Evolutionary conservation across 2,329 filamentous ascomycete species (phyloP), one percentile per base, ranked within the genome.

Genomic region (Colletotrichum spinosum): DNA sequence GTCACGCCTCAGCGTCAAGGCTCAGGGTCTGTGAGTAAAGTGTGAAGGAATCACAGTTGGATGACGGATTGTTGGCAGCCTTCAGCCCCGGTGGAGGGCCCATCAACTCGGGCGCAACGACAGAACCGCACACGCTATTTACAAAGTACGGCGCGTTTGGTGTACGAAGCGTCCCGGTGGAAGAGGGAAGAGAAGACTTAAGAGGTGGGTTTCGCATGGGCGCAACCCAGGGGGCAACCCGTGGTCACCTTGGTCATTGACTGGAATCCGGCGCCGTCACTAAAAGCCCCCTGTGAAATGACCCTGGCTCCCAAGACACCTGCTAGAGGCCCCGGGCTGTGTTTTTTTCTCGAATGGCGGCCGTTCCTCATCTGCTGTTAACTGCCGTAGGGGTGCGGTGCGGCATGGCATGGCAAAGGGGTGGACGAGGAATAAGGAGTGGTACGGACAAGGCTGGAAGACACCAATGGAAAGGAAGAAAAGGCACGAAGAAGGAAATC

Each of bases 281-380:
- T 56, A 61, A 52, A 34, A 35, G 13, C 49, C 58, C 57, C 52
- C 41, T 65, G 46, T 13, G 46, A 48, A 58, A 56, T 48, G 46
- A 61, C 52, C 41, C 52, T 62, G 46, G 34, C 52, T 56, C n/a
- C 9, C 46, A 62, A 52, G 62, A 37, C 58, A 56, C 17, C 57
- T 57, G 41, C 52, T 49, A 48, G 44, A 65, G 62, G 52, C 25
- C 46, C 62, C 61, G 39, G 38, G 57, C 25, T 35, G 46, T 45
- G 52, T 12, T 62, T 57, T 44, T 8, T 25, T 58, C 42, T 54
- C 42, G 34, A 42, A 37, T 41, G 33, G 15, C 11, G 50, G 55
- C 17, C 37, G 50, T 39, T n/a, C 33, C 37, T 35, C 38, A 10
- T 33, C 25, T 25, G 4, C 25, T 25, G 25, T 39, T 44, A 25